These are phyloP conservation scores for Fusarium fujikuroi DNA, from an alignment of 2,329 filamentous ascomycete species.

Conservation along the genomic window DNA sequence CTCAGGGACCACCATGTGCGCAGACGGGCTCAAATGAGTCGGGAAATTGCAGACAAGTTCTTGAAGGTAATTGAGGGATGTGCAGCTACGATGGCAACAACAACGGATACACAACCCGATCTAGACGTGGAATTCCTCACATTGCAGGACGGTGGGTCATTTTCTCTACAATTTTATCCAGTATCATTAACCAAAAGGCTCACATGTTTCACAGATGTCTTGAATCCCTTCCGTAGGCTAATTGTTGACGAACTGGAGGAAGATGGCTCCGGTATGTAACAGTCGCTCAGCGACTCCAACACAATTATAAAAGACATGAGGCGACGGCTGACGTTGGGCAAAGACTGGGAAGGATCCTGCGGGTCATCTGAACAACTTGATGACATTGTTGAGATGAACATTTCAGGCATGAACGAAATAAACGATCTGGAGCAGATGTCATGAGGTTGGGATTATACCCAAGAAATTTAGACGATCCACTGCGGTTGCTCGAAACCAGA, in stretches of 20 bases:
- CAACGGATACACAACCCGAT: slow-evolving; percentile 48
- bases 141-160: slow-evolving; percentile 44
- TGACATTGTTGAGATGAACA: slow-evolving; percentile 58
- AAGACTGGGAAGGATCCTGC: slow-evolving; percentile 67
- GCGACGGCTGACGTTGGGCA: slow-evolving; percentile 40
- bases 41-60: slow-evolving; percentile 55
- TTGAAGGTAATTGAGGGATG: slow-evolving; percentile 57
- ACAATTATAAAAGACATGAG: slow-evolving; percentile 41
- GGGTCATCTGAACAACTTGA: slow-evolving; percentile 67
- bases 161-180: background rate
- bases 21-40: slow-evolving; percentile 54
- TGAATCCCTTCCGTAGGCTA: slow-evolving; percentile 63
- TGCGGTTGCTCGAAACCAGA: background rate
- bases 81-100: slow-evolving; percentile 49
- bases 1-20: slow-evolving; percentile 59
- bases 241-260: slow-evolving; percentile 68
- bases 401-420: slow-evolving; percentile 55
- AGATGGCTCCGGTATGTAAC: slow-evolving; percentile 67
- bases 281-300: slow-evolving; percentile 43
- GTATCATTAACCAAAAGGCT: slow-evolving; percentile 21
- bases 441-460: background rate
- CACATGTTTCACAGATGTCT: slow-evolving; percentile 48
- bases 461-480: background rate
- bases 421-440: slow-evolving; percentile 49
- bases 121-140: slow-evolving; percentile 45